Base-by-base conservation (phyloP, 805 yeast genomes). In the Cyberlindnera bimundalis region DNA sequence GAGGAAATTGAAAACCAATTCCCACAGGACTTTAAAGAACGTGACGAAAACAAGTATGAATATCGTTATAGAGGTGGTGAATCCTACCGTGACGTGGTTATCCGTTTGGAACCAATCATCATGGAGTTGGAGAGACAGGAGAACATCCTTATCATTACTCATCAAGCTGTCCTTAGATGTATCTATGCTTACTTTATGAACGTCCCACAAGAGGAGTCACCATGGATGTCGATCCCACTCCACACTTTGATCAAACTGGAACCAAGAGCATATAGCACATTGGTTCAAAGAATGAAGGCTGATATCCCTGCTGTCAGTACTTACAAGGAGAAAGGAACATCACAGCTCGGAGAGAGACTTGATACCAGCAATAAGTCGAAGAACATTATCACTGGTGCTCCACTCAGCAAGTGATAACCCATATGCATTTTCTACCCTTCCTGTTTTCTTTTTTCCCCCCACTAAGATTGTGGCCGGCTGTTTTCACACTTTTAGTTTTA, bases 71-170 rank as follows among this genome's bases (percentile, higher is more conserved):
- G 96, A 31, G 98, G 98, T 10, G 99, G 99, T 33, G 99, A 93
- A 65, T 84, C 95, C 5, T 93, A 93, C 63, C 76, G 96, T 43
- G 99, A 93, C 56, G 96, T 93, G 29, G 96, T 91, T 33, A 84
- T 90, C 31, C 72, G 99, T 42, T 71, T 93, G 42, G 99, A 93
- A 61, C 99, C 99, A 5, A 89, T 93, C 51, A 93, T 93, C 47
- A 93, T 93, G 99, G 99, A 93, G 64, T 73, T 93, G 50, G 99
- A 93, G 66, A 81, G 97, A 45, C 98, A 91, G 65, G 98, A 93
- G 55, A 90, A 93, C 61, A 89, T 93, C 37, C 71, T 93, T 59
- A 91, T 93, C 45, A 93, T 93, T 31, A 93, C 99, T 4, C 99
- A 93, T 62, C 99, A 93, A 65, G 98, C 98, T 0, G 98, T 93